These are phyloP conservation scores for Diaporthe nobilis DNA, from an alignment of 2,329 filamentous ascomycete species.

Conservation along the genomic window DNA sequence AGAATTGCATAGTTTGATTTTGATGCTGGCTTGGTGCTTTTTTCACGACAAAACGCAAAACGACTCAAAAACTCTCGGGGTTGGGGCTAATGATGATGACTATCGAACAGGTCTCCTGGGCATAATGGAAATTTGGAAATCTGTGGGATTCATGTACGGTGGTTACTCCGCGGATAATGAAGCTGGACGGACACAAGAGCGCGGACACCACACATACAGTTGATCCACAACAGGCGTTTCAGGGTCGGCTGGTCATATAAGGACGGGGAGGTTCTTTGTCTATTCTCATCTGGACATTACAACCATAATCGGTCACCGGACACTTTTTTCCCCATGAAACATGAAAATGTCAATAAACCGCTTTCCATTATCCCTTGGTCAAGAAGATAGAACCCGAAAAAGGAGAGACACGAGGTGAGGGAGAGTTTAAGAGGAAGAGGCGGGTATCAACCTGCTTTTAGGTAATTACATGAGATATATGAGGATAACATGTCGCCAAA, in stretches of 20 bases:
- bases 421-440: background rate
- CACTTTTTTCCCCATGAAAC: background rate
- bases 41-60: constrained; percentile 18
- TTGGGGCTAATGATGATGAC: constrained; percentile 33
- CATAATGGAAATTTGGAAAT: constrained; percentile 10
- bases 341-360: constrained; percentile 9
- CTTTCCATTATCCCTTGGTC: background rate
- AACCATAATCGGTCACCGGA: constrained; percentile 1
- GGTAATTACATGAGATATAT: constrained; percentile 24
- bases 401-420: background rate
- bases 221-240: constrained; percentile 11
- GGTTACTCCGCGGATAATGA: background rate
- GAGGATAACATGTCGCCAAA: background rate
- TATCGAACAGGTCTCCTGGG: constrained; percentile 27
- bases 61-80: constrained; percentile 16
- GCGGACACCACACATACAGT: background rate
- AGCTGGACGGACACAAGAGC: background rate
- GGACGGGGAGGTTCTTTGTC: background rate
- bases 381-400: background rate
- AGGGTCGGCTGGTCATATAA: constrained; percentile 1
- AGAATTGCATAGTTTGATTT: background rate
- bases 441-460: constrained; percentile 2
- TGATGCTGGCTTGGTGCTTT: constrained; percentile 11
- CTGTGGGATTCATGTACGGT: background rate
- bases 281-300: constrained; percentile 14